Percentiles rank a stretch among this genome's conserved stretches.
Evolutionary conservation across 2,329 filamentous ascomycete genomes (phyloP).

Genomic region (Hymenoscyphus infarciens): DNA sequence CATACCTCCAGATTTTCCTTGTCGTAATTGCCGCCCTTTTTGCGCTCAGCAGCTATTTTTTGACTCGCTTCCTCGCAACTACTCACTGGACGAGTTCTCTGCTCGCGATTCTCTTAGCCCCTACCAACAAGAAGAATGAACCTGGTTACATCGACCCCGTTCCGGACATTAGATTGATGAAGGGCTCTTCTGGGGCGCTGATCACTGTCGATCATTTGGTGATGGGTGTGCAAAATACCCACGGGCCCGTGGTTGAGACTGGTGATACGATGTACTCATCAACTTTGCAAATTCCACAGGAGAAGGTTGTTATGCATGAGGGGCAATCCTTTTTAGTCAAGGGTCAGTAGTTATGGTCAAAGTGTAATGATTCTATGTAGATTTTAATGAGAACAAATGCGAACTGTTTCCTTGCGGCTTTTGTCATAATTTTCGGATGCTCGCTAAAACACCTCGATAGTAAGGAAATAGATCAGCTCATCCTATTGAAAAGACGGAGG

Average conservation of each 20-base stretch:
- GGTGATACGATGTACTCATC: background rate
- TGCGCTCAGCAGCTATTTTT: background rate
- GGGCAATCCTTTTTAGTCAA: background rate
- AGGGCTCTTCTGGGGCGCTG: background rate
- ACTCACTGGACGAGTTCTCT: slow-evolving; percentile 11
- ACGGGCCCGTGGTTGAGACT: background rate
- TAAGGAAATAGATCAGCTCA: too few relatives aligned
- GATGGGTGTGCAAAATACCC: background rate
- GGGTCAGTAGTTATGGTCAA: background rate
- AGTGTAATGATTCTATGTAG: background rate
- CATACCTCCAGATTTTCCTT: slow-evolving; percentile 9
- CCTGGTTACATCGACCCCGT: slow-evolving; percentile 5
- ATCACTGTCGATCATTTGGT: slow-evolving; percentile 3
- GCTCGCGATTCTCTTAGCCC: slow-evolving; percentile 5
- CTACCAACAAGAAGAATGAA: background rate
- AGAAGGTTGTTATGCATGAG: background rate
- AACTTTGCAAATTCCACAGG: background rate
- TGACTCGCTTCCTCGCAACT: background rate
- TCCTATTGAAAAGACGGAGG: too few relatives aligned
- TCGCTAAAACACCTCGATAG: too few relatives aligned
- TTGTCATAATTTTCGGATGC: background rate
- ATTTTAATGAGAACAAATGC: background rate
- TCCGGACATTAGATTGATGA: background rate
- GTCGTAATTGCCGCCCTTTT: slow-evolving; percentile 1
- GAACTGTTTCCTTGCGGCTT: background rate